A percentile compares a stretch with the other conserved stretches of the same genome.
Conservation (phyloP, 768 basidiomycete genomes). For the Plicaturopsis crispa region DNA sequence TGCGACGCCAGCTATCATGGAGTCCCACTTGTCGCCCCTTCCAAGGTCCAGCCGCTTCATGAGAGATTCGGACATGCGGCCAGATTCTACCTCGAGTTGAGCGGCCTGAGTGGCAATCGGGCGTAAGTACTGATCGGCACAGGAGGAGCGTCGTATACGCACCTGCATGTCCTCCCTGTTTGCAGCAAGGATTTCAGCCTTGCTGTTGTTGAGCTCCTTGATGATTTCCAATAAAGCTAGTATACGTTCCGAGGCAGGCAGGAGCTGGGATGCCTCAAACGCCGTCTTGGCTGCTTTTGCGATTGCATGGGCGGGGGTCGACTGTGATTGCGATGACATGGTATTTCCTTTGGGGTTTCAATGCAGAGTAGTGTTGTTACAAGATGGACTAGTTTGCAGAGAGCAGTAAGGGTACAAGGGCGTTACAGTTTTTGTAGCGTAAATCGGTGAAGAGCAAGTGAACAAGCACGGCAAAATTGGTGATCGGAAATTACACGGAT, state of each 20-base stretch:
- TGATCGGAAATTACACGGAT: too few species aligned
- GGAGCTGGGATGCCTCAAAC: slow-evolving; percentile 82
- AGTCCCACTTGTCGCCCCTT: slow-evolving; percentile 84
- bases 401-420: too few species aligned
- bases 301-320: slow-evolving; percentile 39
- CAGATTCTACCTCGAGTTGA: slow-evolving; percentile 67
- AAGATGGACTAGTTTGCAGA: too few species aligned
- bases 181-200: slow-evolving; percentile 66
- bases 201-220: slow-evolving; percentile 54
- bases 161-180: slow-evolving; percentile 81
- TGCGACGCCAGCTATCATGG: slow-evolving; percentile 84
- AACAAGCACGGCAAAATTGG: too few species aligned
- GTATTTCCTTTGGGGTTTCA: too few species aligned
- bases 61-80: slow-evolving; percentile 76
- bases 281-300: slow-evolving; percentile 77
- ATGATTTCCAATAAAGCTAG: slow-evolving; percentile 66
- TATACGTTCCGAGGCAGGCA: slow-evolving; percentile 60
- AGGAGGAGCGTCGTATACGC: slow-evolving; percentile 10
- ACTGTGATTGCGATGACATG: background rate
- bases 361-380: too few species aligned
- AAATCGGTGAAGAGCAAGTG: too few species aligned
- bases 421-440: too few species aligned
- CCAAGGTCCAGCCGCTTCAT: slow-evolving; percentile 80
- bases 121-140: background rate
- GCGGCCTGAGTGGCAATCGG: slow-evolving; percentile 47